phyloP scores from a whole-genome alignment of 1,284 basidiomycete genomes.

The Pseudozyma hubeiensis region DNA sequence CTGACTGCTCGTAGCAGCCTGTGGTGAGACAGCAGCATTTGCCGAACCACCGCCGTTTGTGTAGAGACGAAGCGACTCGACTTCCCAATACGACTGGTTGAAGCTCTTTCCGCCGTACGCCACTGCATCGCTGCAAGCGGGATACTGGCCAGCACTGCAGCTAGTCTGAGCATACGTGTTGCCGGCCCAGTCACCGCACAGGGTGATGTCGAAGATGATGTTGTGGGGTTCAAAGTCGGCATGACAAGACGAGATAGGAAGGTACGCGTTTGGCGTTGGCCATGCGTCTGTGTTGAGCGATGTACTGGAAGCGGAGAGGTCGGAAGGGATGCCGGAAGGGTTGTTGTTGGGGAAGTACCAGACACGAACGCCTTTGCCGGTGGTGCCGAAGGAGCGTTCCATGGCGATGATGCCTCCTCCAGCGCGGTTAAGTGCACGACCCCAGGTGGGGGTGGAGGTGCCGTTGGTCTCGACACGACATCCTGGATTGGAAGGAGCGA shows the following conservation, averaged over 20 bases:
- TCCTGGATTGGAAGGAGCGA: slow-evolving; percentile 44
- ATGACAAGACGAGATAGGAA: slow-evolving; percentile 57
- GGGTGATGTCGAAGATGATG: slow-evolving; percentile 64
- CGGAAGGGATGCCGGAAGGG: slow-evolving; percentile 38
- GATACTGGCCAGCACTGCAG: slow-evolving; percentile 48
- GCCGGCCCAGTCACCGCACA: slow-evolving; percentile 63
- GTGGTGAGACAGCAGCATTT: slow-evolving; percentile 42
- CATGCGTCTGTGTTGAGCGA: slow-evolving; percentile 53
- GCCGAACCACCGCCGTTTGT: slow-evolving; percentile 48
- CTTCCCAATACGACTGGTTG: slow-evolving; percentile 60
- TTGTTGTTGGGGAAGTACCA: slow-evolving; percentile 60
- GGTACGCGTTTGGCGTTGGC: slow-evolving; percentile 57
- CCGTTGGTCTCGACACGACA: slow-evolving; percentile 61
- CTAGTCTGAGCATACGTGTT: slow-evolving; percentile 44
- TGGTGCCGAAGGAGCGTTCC: slow-evolving; percentile 60
- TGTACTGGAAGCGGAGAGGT: slow-evolving; percentile 41
- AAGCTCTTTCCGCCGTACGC: slow-evolving; percentile 53
- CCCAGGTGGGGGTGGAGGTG: slow-evolving; percentile 56
- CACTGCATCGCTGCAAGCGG: slow-evolving; percentile 56
- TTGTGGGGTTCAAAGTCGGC: slow-evolving; percentile 57
- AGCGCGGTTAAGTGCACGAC: slow-evolving; percentile 52
- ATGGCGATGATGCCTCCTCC: slow-evolving; percentile 64
- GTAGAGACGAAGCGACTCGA: slow-evolving; percentile 53
- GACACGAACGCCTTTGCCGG: slow-evolving; percentile 61
- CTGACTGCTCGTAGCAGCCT: slow-evolving; percentile 4